Evolutionary conservation across 2,329 filamentous ascomycete genomes (phyloP).

Genomic region (Sclerotinia subarctica): DNA sequence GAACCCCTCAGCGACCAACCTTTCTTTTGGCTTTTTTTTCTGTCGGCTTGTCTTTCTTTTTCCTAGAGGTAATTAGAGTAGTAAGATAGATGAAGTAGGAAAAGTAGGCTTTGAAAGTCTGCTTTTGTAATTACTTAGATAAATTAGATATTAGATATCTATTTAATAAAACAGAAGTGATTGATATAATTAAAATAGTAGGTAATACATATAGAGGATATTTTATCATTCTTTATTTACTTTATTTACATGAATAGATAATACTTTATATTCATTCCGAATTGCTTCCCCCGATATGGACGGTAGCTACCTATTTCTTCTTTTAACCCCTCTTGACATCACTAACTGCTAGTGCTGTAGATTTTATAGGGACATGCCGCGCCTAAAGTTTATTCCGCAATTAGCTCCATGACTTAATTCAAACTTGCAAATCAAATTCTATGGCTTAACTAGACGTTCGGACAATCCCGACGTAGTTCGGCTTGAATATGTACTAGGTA

Average conservation of each 20-base stretch:
- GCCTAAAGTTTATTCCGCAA: neutral
- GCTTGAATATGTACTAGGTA: neutral
- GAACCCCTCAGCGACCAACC: slow-evolving; percentile 35
- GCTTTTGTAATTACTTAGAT: too few relatives aligned
- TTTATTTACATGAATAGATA: too few relatives aligned
- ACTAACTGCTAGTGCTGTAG: neutral
- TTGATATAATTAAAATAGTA: too few relatives aligned
- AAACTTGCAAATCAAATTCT: neutral
- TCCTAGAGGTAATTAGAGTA: neutral
- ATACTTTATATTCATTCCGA: too few relatives aligned
- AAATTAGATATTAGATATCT: too few relatives aligned
- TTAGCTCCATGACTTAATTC: neutral
- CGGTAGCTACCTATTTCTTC: neutral
- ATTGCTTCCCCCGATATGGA: too few relatives aligned
- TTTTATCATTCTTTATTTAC: too few relatives aligned
- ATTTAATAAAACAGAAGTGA: too few relatives aligned
- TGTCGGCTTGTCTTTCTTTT: neutral
- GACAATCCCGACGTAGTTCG: neutral
- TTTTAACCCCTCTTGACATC: neutral
- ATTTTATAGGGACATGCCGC: neutral
- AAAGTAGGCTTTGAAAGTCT: too few relatives aligned
- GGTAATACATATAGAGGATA: too few relatives aligned
- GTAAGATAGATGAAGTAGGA: neutral
- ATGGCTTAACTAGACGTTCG: neutral
- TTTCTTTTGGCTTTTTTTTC: slow-evolving; percentile 21